Conservation (phyloP, 2,329 filamentous ascomycete genomes). For the Orbilia quercus region DNA sequence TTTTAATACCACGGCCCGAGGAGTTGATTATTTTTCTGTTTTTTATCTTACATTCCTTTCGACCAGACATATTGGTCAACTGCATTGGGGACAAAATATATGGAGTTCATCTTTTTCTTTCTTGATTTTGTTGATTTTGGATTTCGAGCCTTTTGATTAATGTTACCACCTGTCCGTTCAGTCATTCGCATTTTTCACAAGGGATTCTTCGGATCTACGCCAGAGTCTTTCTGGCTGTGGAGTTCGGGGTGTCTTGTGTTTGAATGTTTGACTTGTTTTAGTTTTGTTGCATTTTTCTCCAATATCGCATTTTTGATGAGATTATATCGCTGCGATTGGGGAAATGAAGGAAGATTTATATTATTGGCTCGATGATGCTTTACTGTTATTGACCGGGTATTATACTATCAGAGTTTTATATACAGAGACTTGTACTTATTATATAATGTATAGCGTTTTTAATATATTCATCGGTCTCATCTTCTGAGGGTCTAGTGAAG, state of each 20-base stretch:
- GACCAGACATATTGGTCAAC: not conserved
- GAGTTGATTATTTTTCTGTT: conserved; percentile 25
- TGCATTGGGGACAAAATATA: conserved; percentile 44
- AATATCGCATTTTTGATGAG: not conserved
- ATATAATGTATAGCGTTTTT: conserved; percentile 38
- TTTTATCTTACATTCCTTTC: conserved; percentile 26
- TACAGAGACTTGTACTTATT: conserved; percentile 45
- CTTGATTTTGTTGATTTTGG: conserved; percentile 2
- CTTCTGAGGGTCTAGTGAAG: too few species aligned
- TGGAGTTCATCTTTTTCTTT: conserved; percentile 37
- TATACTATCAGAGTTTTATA: conserved; percentile 29
- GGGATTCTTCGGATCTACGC: not conserved
- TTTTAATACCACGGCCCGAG: not conserved
- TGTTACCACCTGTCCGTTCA: conserved; percentile 1
- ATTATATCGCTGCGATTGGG: conserved; percentile 1
- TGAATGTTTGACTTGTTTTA: too few species aligned
- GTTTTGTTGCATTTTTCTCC: not conserved
- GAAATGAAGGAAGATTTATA: not conserved
- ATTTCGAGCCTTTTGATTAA: conserved; percentile 17
- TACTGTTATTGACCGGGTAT: not conserved
- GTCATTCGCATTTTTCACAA: conserved; percentile 20
- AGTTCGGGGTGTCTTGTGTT: not conserved
- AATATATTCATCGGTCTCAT: too few species aligned
- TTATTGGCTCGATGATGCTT: not conserved
- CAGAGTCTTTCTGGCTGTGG: not conserved